Evolutionary conservation across 805 yeast genomes (phyloP).

Genomic region (Kazachstania viticola): DNA sequence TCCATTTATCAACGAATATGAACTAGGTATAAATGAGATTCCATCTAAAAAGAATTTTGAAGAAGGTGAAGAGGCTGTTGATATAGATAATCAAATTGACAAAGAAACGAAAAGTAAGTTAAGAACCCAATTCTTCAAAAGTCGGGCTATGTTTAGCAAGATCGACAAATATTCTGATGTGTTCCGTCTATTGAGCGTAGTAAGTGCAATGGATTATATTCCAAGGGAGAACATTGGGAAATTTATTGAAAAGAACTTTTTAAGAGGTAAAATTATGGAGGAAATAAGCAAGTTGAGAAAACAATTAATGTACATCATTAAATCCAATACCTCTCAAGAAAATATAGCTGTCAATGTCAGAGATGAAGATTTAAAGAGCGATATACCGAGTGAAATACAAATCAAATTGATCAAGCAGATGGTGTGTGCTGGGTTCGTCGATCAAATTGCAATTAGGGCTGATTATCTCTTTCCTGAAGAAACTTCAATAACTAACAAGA

Average conservation of each 20-base stretch:
- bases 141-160: constrained; percentile 48
- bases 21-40: constrained; percentile 41
- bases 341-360: constrained; percentile 39
- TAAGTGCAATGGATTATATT: constrained; percentile 79
- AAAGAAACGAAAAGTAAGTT: constrained; percentile 31
- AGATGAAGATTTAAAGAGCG: constrained; percentile 39
- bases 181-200: constrained; percentile 61
- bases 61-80: constrained; percentile 16
- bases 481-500: constrained; percentile 43
- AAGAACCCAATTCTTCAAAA: constrained; percentile 43
- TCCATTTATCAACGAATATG: constrained; percentile 69
- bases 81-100: constrained; percentile 20
- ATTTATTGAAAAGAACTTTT: constrained; percentile 51
- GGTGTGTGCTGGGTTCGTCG: constrained; percentile 85
- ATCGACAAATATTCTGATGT: constrained; percentile 72
- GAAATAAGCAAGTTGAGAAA: constrained; percentile 73
- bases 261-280: constrained; percentile 72
- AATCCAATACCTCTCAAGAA: constrained; percentile 49
- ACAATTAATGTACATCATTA: constrained; percentile 69
- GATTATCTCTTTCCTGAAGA: constrained; percentile 58
- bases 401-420: constrained; percentile 77
- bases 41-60: constrained; percentile 5
- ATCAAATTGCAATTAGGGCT: constrained; percentile 78
- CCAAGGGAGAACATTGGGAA: constrained; percentile 32
- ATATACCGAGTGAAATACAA: constrained; percentile 59